These are phyloP conservation scores for Boletus mariae DNA, from an alignment of 1,284 basidiomycete genomes.

Conservation along the genomic window DNA sequence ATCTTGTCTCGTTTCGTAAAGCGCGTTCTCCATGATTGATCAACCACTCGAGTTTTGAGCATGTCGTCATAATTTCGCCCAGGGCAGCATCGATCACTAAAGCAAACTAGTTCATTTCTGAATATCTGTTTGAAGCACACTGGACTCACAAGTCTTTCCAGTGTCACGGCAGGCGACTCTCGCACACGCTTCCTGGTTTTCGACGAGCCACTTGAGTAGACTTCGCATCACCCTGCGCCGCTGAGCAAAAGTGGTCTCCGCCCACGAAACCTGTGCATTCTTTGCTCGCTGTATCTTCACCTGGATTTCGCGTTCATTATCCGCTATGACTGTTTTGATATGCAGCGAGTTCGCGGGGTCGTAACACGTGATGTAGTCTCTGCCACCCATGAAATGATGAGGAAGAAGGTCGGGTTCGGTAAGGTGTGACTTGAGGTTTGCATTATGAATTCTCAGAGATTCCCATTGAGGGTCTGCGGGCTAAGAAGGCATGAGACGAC, in stretches of 20 bases:
- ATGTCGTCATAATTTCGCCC: conserved; percentile 86
- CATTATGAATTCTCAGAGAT: conserved; percentile 50
- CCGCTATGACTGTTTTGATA: conserved; percentile 65
- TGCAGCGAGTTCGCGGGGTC: conserved; percentile 88
- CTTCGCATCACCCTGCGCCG: conserved; percentile 80
- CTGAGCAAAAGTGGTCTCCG: conserved; percentile 68
- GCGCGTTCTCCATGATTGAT: conserved; percentile 77
- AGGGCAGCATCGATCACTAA: conserved; percentile 85
- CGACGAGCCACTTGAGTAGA: conserved; percentile 86
- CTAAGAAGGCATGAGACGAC: conserved; percentile 25
- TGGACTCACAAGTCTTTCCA: conserved; percentile 85
- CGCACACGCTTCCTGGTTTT: conserved; percentile 83
- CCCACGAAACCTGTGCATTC: conserved; percentile 71
- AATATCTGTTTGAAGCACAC: not conserved
- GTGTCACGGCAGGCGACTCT: conserved; percentile 92
- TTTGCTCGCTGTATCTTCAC: conserved; percentile 67
- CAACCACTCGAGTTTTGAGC: conserved; percentile 87
- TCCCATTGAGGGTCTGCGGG: conserved; percentile 59
- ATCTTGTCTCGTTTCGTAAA: conserved; percentile 67
- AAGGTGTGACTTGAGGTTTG: conserved; percentile 61
- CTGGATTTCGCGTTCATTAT: conserved; percentile 64
- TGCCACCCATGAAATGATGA: conserved; percentile 45
- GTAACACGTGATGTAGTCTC: conserved; percentile 79
- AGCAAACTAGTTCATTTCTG: conserved; percentile 5
- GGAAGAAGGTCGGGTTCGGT: conserved; percentile 54